Evolutionary conservation across 106 monocot genomes (phyloP).

Genomic region (Iris macrosiphon): DNA sequence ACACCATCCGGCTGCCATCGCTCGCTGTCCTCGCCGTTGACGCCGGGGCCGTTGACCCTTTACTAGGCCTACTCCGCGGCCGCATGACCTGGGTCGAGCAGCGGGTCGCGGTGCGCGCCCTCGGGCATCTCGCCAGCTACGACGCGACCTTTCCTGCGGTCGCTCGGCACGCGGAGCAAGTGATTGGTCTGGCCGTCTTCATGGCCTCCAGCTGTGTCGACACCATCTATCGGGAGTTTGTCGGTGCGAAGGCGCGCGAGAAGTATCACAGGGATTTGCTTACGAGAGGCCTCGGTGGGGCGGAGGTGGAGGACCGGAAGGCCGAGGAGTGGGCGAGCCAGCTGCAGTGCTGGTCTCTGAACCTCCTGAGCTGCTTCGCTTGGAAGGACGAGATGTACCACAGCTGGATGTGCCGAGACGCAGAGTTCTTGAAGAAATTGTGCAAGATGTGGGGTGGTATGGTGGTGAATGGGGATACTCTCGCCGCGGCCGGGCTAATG

Average conservation of each 20-base stretch:
- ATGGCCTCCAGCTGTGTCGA: slow-evolving; percentile 34
- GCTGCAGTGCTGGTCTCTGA: slow-evolving; percentile 71
- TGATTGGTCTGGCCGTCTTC: slow-evolving; percentile 29
- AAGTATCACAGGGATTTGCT: slow-evolving; percentile 55
- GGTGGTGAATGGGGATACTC: slow-evolving; percentile 44
- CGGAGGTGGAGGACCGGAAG: slow-evolving; percentile 43
- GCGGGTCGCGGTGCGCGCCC: slow-evolving; percentile 56
- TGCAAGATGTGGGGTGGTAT: slow-evolving; percentile 59
- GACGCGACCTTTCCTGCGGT: slow-evolving; percentile 41
- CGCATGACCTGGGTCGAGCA: slow-evolving; percentile 70
- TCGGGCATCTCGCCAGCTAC: slow-evolving; percentile 74
- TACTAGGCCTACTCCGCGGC: slow-evolving; percentile 43
- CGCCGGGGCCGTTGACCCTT: slow-evolving; percentile 35
- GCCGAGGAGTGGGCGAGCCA: slow-evolving; percentile 84
- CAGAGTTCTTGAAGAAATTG: slow-evolving; percentile 34
- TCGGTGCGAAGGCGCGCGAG: background rate
- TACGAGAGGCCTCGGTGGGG: slow-evolving; percentile 41
- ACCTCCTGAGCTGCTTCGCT: slow-evolving; percentile 67
- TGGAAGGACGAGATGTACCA: slow-evolving; percentile 24
- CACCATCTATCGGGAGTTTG: slow-evolving; percentile 32
- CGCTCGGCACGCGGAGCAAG: slow-evolving; percentile 28
- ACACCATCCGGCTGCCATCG: slow-evolving; percentile 33
- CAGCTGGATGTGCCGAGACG: slow-evolving; percentile 16
- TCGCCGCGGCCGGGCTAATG: slow-evolving; percentile 54
- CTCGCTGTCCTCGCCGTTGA: slow-evolving; percentile 42